These are phyloP conservation scores for Epichloe coenophiala DNA, from an alignment of 2,329 filamentous ascomycete genomes.

Conservation along the genomic window DNA sequence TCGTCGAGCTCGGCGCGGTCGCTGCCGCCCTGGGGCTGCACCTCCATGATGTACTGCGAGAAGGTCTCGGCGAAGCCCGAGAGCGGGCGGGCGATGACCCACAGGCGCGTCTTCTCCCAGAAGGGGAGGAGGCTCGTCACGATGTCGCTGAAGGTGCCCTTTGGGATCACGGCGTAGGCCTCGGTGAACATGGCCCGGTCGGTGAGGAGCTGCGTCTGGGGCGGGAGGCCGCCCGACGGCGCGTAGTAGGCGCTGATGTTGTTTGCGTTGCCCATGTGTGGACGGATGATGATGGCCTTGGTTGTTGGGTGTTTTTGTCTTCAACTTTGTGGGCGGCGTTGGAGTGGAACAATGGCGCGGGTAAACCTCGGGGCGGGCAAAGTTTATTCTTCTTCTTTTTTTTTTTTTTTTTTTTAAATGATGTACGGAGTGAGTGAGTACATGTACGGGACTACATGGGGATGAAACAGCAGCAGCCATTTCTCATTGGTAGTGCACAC, in stretches of 20 bases:
- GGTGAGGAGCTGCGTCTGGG: conserved; percentile 4
- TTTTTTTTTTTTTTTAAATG: no score
- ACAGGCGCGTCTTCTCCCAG: conserved; percentile 4
- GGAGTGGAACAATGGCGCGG: no score
- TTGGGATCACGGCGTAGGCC: conserved; percentile 5
- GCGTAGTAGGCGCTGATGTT: conserved; percentile 3
- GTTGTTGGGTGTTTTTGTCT: no score
- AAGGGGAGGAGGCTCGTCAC: conserved; percentile 5
- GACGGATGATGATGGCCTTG: no score
- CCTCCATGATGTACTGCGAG: conserved; percentile 7
- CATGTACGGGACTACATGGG: no score
- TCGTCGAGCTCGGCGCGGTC: conserved; percentile 1
- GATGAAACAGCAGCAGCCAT: no score
- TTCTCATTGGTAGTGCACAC: no score
- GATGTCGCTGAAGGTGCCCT: conserved; percentile 5
- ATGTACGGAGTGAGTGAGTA: no score
- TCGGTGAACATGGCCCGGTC: conserved; percentile 6
- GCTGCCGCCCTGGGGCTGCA: conserved; percentile 1
- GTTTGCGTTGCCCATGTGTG: background rate
- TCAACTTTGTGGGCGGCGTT: no score
- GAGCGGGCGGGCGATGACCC: conserved; percentile 5
- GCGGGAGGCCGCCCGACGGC: conserved; percentile 3
- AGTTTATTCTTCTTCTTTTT: no score
- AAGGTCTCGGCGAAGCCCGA: conserved; percentile 6
- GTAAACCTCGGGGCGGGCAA: no score